phyloP scores from a whole-genome alignment of 768 basidiomycete genomes.

The Rhizopogon roseolus region DNA sequence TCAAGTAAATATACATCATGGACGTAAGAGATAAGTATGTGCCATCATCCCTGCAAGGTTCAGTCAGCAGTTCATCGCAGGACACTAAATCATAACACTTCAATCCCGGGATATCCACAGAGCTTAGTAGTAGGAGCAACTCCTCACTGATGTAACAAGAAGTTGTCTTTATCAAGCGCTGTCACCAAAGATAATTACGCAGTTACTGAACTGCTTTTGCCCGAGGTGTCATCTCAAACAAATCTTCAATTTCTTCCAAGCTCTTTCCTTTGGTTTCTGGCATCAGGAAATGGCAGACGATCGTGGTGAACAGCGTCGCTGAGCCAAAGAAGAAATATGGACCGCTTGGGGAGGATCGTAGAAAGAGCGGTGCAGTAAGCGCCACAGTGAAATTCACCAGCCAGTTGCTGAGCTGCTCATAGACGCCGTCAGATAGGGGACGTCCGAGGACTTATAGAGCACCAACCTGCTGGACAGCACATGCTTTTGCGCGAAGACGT shows the following conservation, averaged over 20 bases:
- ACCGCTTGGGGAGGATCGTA: constrained; percentile 37
- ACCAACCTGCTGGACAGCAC: constrained; percentile 38
- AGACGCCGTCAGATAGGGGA: constrained; percentile 4
- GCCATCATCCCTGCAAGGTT: too few relatives aligned
- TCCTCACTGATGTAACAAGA: too few relatives aligned
- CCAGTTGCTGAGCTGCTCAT: constrained; percentile 18
- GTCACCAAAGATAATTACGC: neutral
- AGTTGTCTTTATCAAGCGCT: neutral
- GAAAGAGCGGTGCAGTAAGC: constrained; percentile 42
- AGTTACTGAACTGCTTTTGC: neutral
- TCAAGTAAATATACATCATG: too few relatives aligned
- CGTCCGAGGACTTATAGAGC: neutral
- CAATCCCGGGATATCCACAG: too few relatives aligned
- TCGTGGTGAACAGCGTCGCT: constrained; percentile 30
- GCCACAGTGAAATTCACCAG: constrained; percentile 39
- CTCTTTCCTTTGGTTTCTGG: constrained; percentile 42
- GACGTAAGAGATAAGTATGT: too few relatives aligned
- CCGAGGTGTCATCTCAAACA: constrained; percentile 23
- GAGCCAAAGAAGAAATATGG: constrained; percentile 44
- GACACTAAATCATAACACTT: too few relatives aligned
- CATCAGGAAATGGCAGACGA: constrained; percentile 34
- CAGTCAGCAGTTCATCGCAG: too few relatives aligned
- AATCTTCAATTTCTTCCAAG: constrained; percentile 36
- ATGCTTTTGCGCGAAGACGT: constrained; percentile 40
- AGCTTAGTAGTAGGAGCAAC: too few relatives aligned